Evolutionary conservation across 768 basidiomycete species (phyloP).

Genomic region (Mycena filopes): DNA sequence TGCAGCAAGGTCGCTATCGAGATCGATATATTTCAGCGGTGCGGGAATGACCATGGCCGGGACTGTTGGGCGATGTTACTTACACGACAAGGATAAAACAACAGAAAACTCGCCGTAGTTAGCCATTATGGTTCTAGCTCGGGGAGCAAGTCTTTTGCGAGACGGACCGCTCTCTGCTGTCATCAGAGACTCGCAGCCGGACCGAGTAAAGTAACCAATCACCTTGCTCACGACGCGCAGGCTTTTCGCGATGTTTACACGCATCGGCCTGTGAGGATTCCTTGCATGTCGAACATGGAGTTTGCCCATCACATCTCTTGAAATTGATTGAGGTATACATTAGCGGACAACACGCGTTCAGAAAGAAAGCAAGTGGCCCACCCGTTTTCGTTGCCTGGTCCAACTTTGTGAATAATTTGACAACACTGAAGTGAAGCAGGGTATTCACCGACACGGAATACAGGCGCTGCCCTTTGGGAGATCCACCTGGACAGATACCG

Average conservation of each 20-base stretch:
- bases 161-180: neutral
- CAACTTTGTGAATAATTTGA: neutral
- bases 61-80: neutral
- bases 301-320: conserved; percentile 7
- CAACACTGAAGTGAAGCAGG: neutral
- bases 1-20: neutral
- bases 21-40: neutral
- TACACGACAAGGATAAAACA: too few relatives aligned
- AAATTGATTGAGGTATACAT: neutral
- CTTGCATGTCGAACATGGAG: conserved; percentile 5
- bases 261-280: neutral
- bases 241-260: neutral
- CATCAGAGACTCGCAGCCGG: neutral
- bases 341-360: neutral
- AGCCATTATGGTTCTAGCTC: too few relatives aligned
- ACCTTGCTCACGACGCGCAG: too few relatives aligned
- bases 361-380: neutral
- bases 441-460: conserved; percentile 10
- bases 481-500: too few relatives aligned
- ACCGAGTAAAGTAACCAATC: neutral
- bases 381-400: conserved; percentile 5
- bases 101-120: too few relatives aligned
- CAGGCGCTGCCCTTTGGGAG: neutral
- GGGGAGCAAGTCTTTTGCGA: neutral
- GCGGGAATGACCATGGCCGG: too few relatives aligned